Evolutionary conservation across 2,329 filamentous ascomycete species (phyloP).

Genomic region (Sclerotinia glacialis): DNA sequence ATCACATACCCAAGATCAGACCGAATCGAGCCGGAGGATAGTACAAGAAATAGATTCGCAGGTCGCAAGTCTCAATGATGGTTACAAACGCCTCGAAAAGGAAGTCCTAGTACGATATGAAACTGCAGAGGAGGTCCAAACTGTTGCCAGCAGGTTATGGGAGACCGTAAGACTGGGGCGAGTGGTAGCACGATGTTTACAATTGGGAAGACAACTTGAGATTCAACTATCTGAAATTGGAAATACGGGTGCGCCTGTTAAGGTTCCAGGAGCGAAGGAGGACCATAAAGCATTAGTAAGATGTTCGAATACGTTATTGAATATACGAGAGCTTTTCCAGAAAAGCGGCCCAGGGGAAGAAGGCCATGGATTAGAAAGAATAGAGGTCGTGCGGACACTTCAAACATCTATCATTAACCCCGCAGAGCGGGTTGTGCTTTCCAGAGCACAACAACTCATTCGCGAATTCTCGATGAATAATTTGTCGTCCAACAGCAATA

Average conservation of each 20-base stretch:
- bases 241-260: conserved; percentile 39
- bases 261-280: conserved; percentile 46
- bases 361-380: conserved; percentile 69
- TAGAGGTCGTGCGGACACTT: conserved; percentile 70
- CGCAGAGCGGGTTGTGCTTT: conserved; percentile 69
- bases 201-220: conserved; percentile 81
- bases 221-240: conserved; percentile 72
- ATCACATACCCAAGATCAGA: conserved; percentile 71
- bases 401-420: conserved; percentile 67
- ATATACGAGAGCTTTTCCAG: conserved; percentile 69
- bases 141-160: conserved; percentile 75
- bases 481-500: conserved; percentile 46
- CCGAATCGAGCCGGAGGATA: conserved; percentile 68
- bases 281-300: conserved; percentile 79
- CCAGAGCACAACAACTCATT: conserved; percentile 72
- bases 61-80: conserved; percentile 74
- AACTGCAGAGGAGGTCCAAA: conserved; percentile 76
- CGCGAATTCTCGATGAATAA: conserved; percentile 77
- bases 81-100: conserved; percentile 79
- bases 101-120: conserved; percentile 85
- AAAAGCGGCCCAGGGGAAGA: conserved; percentile 68
- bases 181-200: conserved; percentile 73
- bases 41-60: conserved; percentile 76
- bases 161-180: conserved; percentile 75
- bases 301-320: conserved; percentile 75